Conservation (phyloP, 2,329 filamentous ascomycete species). For the Sarocladium strictum region DNA sequence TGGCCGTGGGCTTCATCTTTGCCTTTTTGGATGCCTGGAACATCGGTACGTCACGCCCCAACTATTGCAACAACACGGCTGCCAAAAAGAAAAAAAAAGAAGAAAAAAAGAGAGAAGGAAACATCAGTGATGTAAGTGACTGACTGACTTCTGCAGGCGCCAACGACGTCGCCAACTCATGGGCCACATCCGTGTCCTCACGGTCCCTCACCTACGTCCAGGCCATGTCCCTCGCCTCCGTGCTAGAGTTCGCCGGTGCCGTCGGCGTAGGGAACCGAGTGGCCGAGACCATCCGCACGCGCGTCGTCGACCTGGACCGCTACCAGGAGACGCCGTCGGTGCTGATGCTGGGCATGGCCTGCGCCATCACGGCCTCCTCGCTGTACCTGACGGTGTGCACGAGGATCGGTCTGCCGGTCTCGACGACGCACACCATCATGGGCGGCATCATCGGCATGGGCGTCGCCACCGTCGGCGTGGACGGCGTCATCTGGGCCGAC, state of each 20-base stretch:
- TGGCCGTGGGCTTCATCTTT: constrained; percentile 59
- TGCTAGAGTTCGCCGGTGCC: constrained; percentile 44
- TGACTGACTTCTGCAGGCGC: constrained; percentile 15
- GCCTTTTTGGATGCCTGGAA: constrained; percentile 63
- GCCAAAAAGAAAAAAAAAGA: no score
- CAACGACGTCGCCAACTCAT: constrained; percentile 57
- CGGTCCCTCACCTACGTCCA: constrained; percentile 46
- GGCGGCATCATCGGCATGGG: constrained; percentile 39
- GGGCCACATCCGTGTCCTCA: constrained; percentile 56
- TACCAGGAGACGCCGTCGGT: constrained; percentile 33
- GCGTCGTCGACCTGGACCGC: constrained; percentile 32
- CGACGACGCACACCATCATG: constrained; percentile 40
- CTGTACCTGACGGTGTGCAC: constrained; percentile 37
- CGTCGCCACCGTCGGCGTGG: constrained; percentile 27
- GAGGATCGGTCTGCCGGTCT: constrained; percentile 26
- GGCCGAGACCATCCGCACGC: constrained; percentile 40
- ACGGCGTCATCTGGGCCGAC: constrained; percentile 18
- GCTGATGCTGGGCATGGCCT: constrained; percentile 36
- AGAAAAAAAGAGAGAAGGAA: no score
- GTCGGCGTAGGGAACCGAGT: constrained; percentile 41
- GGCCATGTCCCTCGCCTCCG: constrained; percentile 37
- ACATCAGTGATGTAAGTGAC: no score
- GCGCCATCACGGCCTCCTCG: constrained; percentile 30
- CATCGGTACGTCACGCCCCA: constrained; percentile 30
- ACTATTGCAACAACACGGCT: no score